Evolutionary conservation across 805 yeast species (phyloP).

Genomic region (Kazachstania taianensis): DNA sequence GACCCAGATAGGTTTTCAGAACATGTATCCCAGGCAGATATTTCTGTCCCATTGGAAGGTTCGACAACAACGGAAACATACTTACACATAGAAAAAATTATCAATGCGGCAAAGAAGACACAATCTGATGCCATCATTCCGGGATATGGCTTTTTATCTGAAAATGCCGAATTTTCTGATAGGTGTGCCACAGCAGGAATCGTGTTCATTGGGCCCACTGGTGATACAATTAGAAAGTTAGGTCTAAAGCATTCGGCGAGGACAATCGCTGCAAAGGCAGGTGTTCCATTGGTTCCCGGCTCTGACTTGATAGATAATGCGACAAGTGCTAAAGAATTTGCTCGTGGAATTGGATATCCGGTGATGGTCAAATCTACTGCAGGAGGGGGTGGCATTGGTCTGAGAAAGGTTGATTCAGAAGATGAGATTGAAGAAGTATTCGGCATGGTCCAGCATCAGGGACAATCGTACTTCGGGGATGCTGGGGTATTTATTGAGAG

Average conservation of each 20-base stretch:
- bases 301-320: slow-evolving; percentile 68
- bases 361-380: slow-evolving; percentile 96
- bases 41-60: slow-evolving; percentile 71
- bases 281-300: slow-evolving; percentile 96
- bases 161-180: slow-evolving; percentile 93
- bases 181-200: slow-evolving; percentile 74
- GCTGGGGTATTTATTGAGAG: slow-evolving; percentile 92
- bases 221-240: slow-evolving; percentile 80
- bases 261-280: slow-evolving; percentile 83
- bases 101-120: slow-evolving; percentile 72
- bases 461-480: slow-evolving; percentile 86
- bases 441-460: slow-evolving; percentile 88
- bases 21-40: slow-evolving; percentile 79
- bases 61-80: slow-evolving; percentile 85
- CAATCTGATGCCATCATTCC: slow-evolving; percentile 95
- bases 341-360: slow-evolving; percentile 71
- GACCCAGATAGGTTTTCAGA: slow-evolving; percentile 83
- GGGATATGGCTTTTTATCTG: slow-evolving; percentile 94
- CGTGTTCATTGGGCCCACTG: slow-evolving; percentile 93
- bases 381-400: slow-evolving; percentile 98
- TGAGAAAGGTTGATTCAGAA: slow-evolving; percentile 82
- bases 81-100: slow-evolving; percentile 72
- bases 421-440: slow-evolving; percentile 77
- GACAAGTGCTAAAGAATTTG: slow-evolving; percentile 66
- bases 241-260: slow-evolving; percentile 97